Base-by-base conservation (phyloP, 345 rosid species). In the Boechera stricta region DNA sequence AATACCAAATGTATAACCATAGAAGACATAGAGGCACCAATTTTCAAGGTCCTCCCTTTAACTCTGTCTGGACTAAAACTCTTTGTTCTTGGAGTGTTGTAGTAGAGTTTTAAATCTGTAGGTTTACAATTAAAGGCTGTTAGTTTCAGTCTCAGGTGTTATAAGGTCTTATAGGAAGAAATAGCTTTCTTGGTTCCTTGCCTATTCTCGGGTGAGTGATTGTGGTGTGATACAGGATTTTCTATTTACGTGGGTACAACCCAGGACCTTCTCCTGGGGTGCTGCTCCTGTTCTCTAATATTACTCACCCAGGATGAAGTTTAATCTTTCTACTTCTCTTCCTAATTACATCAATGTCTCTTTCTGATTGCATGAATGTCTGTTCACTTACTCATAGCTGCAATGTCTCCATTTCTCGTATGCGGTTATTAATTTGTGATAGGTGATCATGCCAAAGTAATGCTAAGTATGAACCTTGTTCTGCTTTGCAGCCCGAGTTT, bases 21-120 rank as follows among this genome's bases (percentile, higher is more conserved):
- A 31, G 92, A 91, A 81, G 97, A 91, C 62, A 81, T 91, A 16
- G 86, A 86, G 80, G 81, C 88, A 7, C 83, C 90, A 9, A 84
- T 87, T 32, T 89, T 91, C 67, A 91, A 91, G 97, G 97, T 91
- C 54, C 8, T 71, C 33, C 64, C 44, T 70, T 73, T 71, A 55
- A 45, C 71, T 62, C 74, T 62, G 35, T 67, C 28, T 59, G 11
- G 8, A 49, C n/a, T 33, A 13, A 10, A 10, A 47, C 9, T 21
- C 62, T 47, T 13, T 39, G 10, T 57, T 32, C 10, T 55, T 55
- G 59, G 60, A 16, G 38, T 71, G 48, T 7, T 16, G 13, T 31
- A 5, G 71, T 71, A 45, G 36, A 77, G 16, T n/a, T 10, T 12
- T 11, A 33, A 13, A 51, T 1, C 39, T 0, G 29, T 67, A 36